Evolutionary conservation across 352 stramenopile genomes (phyloP), one percentile per base, ranked within the genome.

Genomic region (Hyaloperonospora arabidopsidis): DNA sequence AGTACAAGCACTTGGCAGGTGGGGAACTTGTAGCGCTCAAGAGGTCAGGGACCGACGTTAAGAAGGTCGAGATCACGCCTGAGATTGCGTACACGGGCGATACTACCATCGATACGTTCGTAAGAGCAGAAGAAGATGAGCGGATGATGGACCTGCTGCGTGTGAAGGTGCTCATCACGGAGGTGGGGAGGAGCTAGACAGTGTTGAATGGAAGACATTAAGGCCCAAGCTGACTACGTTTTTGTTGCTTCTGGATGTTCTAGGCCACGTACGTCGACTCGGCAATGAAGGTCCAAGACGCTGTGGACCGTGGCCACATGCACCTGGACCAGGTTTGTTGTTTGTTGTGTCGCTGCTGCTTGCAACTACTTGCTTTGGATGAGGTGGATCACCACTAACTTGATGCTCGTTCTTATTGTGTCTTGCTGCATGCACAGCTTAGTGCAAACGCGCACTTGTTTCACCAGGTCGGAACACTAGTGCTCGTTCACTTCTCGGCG

Each of bases 61-160:
- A 71, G 7, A 54, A 40, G 4, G 46, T 49, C 0, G 38, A 61
- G 5, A 17, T 74, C 19, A 70, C 47, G 0, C 77, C 83, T 0
- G 72, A 85, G 54, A 81, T 93, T 52, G 83, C 80, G 23, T 93
- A 93, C 67, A 93, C 83, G 8, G 83, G 83, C 17, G 83, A 93
- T 59, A 93, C 83, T 7, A 87, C 70, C 4, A 72, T 72, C 22
- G 69, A 86, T 5, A 61, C 80, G 22, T 91, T 91, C 45, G 68
- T 10, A 2, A 8, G 40, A 15, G 57, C 50, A 28, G 45, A 17
- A n/a, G 38, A 41, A 19, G 41, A 65, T 12, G 43, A 61, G 21
- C 65, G 48, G 3, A 50, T 29, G 34, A 57, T 57, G 25, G 80
- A 93, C 29, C 68, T 93, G 25, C 48, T 91, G 21, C 62, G 49